These are phyloP conservation scores for Aspergillus felis DNA, from an alignment of 2,329 filamentous ascomycete genomes.

Conservation along the genomic window DNA sequence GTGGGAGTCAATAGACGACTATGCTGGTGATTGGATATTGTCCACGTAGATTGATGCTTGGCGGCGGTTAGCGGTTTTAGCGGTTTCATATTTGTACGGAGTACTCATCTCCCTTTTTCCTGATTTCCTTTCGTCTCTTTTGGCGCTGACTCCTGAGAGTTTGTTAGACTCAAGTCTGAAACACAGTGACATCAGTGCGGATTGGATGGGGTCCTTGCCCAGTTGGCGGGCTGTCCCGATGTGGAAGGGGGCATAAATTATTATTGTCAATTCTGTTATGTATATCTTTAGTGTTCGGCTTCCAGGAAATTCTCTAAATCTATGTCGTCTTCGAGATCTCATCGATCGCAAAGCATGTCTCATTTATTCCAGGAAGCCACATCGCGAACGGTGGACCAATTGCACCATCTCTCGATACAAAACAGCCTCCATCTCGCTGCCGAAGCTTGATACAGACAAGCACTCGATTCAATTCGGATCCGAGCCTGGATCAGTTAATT, in stretches of 20 bases:
- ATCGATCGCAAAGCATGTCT: neutral
- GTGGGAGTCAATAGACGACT: neutral
- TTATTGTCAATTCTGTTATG: neutral
- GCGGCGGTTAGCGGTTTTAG: neutral
- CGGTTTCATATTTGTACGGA: neutral
- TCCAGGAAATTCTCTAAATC: neutral
- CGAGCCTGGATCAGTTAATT: too few relatives aligned
- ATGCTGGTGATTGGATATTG: neutral
- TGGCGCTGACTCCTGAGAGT: neutral
- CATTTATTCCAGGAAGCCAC: neutral
- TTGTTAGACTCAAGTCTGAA: neutral
- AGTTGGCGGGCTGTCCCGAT: neutral
- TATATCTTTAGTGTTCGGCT: neutral
- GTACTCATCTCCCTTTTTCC: neutral
- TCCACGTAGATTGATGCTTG: neutral
- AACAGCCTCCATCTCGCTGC: neutral
- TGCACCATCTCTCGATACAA: neutral
- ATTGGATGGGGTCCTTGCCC: neutral
- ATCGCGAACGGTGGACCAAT: neutral
- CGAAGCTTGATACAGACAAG: neutral
- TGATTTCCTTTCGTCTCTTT: neutral
- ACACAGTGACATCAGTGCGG: neutral
- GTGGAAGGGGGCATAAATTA: neutral
- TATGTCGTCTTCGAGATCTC: neutral
- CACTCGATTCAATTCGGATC: neutral